phyloP scores from a whole-genome alignment of 805 yeast species.

The Kodamaea leandrae region DNA sequence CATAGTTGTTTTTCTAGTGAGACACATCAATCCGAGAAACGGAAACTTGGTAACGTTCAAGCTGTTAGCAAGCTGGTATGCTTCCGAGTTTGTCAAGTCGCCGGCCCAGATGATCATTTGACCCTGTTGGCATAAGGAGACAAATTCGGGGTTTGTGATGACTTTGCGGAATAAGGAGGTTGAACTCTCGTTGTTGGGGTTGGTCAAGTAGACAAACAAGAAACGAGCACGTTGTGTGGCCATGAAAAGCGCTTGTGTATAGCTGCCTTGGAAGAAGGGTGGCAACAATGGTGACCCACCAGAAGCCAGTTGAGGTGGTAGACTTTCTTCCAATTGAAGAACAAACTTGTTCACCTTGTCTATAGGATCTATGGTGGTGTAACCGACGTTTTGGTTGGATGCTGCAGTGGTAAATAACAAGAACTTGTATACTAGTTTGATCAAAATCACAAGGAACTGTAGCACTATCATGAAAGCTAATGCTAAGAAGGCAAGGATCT shows the following conservation, averaged over 20 bases:
- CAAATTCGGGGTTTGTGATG: slow-evolving; percentile 50
- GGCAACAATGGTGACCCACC: slow-evolving; percentile 25
- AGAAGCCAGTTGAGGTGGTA: slow-evolving; percentile 23
- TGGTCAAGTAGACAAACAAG: slow-evolving; percentile 69
- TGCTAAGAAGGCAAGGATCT: background rate
- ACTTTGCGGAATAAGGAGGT: slow-evolving; percentile 51
- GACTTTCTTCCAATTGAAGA: slow-evolving; percentile 48
- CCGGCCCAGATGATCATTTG: slow-evolving; percentile 84
- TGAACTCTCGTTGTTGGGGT: slow-evolving; percentile 66
- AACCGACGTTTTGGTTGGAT: background rate
- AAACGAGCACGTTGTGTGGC: slow-evolving; percentile 72
- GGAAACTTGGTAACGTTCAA: slow-evolving; percentile 74
- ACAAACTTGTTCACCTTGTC: slow-evolving; percentile 52
- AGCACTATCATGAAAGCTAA: background rate
- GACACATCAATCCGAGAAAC: slow-evolving; percentile 71
- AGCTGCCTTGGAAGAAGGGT: slow-evolving; percentile 68
- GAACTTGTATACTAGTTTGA: background rate
- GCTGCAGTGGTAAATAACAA: background rate
- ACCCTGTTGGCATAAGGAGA: slow-evolving; percentile 34
- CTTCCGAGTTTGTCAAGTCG: slow-evolving; percentile 75
- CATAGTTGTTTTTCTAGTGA: slow-evolving; percentile 55
- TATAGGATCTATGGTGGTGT: slow-evolving; percentile 41
- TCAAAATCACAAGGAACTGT: background rate
- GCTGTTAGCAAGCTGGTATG: slow-evolving; percentile 76
- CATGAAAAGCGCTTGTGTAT: slow-evolving; percentile 70